phyloP scores from a whole-genome alignment of 1,139 yeast genomes.

The Taphrina confusa region DNA sequence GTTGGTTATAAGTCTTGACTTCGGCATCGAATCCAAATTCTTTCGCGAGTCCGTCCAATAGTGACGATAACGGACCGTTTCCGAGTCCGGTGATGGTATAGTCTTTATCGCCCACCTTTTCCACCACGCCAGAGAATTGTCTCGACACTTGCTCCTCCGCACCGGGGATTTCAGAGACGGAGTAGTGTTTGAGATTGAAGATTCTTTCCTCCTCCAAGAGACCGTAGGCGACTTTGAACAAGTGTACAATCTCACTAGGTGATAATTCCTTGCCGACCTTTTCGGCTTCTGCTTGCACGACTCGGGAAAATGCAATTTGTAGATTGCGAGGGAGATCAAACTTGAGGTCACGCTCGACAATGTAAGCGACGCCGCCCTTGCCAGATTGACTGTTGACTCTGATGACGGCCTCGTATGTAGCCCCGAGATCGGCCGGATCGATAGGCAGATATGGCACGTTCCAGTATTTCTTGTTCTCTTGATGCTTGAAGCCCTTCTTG shows the following conservation, averaged over 20 bases:
- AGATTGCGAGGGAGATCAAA: constrained; percentile 88
- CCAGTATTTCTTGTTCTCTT: constrained; percentile 61
- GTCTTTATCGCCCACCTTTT: constrained; percentile 51
- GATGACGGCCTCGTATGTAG: constrained; percentile 95
- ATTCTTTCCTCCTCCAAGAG: constrained; percentile 51
- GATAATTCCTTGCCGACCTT: constrained; percentile 79
- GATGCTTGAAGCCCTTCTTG: constrained; percentile 82
- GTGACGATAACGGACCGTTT: constrained; percentile 94
- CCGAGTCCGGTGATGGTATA: constrained; percentile 59
- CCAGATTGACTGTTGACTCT: constrained; percentile 98
- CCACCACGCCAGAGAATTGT: constrained; percentile 55
- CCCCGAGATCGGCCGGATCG: constrained; percentile 94
- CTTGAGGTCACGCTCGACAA: constrained; percentile 80
- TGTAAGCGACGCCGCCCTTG: constrained; percentile 99
- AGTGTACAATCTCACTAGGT: constrained; percentile 68
- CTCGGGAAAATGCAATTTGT: constrained; percentile 84
- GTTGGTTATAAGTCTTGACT: constrained; percentile 86
- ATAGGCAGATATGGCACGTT: constrained; percentile 90
- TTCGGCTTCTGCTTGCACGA: constrained; percentile 83
- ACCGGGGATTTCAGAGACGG: constrained; percentile 47
- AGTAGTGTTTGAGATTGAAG: constrained; percentile 42
- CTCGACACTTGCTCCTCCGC: constrained; percentile 47
- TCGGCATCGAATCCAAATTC: constrained; percentile 62
- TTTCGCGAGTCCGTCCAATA: constrained; percentile 70
- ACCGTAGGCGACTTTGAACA: constrained; percentile 73